Base-by-base conservation (phyloP, 176 grass and related monocot species). In the Triticum timopheevii region DNA sequence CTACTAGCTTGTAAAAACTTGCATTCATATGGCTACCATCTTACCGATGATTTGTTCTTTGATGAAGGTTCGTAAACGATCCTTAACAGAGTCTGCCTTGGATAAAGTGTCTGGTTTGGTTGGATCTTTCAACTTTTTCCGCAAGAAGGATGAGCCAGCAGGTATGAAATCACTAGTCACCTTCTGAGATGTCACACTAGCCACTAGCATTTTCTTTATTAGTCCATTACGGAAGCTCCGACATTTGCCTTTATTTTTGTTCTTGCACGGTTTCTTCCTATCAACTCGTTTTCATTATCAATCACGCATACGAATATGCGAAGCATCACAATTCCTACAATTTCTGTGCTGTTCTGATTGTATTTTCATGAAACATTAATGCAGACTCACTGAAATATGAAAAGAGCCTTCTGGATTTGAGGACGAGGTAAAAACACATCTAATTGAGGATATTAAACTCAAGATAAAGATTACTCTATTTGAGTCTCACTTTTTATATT, bases 71-170 rank as follows among this genome's bases (percentile, higher is more conserved):
- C 78, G 56, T 39, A 76, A 84, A 80, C 85, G 61, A 89, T 92
- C 95, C 5, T 49, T 88, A 75, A 76, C 87, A 8, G 76, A 85
- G 61, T 70, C 83, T 25, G 89, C 93, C 78, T 70, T 93, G 20
- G 85, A 84, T 76, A 90, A 61, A 70, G 70, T 97, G 39, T 91
- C 88, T 90, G 85, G 44, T 93, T 73, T 90, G 28, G 68, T 95
- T 87, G 82, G 72, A 86, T 93, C 91, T 80, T 74, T 97, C 80
- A 90, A 82, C 28, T 65, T 83, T 39, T 77, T 95, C 73, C 44
- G 82, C 23, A 86, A 85, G 76, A 93, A 87, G 82, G 87, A 65
- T 68, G 79, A 85, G 79, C 73, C 86, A 73, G 82, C 10, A 90
- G 89, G 87, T 93, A 86, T 78, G 42, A 40, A 78, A 69, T 22